These are phyloP conservation scores for Noccaea caerulescens DNA, from an alignment of 345 rosid genomes.

Conservation along the genomic window DNA sequence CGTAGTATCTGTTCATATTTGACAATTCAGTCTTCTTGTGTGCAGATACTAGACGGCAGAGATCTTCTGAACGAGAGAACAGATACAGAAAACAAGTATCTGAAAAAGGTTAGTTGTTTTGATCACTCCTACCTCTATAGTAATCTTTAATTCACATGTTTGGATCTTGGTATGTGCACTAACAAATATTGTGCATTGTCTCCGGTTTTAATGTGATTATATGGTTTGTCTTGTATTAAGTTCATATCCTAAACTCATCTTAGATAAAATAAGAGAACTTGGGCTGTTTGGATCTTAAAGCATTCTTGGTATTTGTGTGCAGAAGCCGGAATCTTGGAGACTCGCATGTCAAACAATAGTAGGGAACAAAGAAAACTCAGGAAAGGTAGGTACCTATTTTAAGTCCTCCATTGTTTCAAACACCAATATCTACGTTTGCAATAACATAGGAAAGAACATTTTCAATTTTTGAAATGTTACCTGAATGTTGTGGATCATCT, in stretches of 20 bases:
- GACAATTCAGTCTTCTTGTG: conserved; percentile 10
- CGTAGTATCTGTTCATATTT: too few species aligned
- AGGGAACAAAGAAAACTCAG: conserved; percentile 19
- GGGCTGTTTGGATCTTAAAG: background rate
- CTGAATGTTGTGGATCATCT: background rate
- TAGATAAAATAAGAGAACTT: background rate
- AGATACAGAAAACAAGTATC: conserved; percentile 59
- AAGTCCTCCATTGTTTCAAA: background rate
- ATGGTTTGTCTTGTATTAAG: too few species aligned
- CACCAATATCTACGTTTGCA: background rate
- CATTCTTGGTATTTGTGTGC: background rate
- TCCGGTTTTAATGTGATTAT: too few species aligned
- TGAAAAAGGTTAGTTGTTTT: conserved; percentile 60
- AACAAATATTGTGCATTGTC: too few species aligned
- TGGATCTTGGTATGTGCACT: too few species aligned
- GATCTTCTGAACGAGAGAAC: conserved; percentile 84
- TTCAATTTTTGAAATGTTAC: background rate
- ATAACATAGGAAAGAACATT: background rate
- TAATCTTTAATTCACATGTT: background rate
- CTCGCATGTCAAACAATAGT: conserved; percentile 12
- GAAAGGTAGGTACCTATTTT: background rate
- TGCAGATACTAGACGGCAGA: conserved; percentile 74
- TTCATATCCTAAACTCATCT: background rate
- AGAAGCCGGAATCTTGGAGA: conserved; percentile 10
- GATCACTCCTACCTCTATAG: background rate